These are phyloP conservation scores for Blumeria hordei DNA, from an alignment of 2,329 filamentous ascomycete genomes.

Conservation along the genomic window DNA sequence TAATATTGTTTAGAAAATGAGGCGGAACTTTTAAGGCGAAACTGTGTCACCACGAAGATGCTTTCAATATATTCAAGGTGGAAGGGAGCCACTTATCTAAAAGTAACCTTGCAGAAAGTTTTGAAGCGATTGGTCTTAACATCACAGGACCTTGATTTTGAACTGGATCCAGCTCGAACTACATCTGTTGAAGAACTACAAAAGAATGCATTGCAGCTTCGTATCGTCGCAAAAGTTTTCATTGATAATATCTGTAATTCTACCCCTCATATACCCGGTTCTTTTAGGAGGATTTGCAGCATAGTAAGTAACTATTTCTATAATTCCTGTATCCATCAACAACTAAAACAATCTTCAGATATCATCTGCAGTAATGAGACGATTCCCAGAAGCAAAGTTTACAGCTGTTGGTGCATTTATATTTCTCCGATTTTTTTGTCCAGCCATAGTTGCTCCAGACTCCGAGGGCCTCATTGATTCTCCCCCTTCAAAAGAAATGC, in stretches of 20 bases:
- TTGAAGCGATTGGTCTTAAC: constrained; percentile 40
- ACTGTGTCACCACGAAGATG: constrained; percentile 50
- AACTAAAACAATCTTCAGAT: constrained; percentile 19
- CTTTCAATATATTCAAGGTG: constrained; percentile 47
- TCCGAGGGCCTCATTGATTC: constrained; percentile 37
- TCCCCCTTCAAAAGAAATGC: constrained; percentile 42
- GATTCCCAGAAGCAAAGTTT: constrained; percentile 46
- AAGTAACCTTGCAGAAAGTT: constrained; percentile 39
- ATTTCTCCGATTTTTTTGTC: constrained; percentile 48
- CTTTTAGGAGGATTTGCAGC: constrained; percentile 42
- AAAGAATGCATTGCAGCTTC: constrained; percentile 40
- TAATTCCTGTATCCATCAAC: not conserved
- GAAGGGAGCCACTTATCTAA: constrained; percentile 41
- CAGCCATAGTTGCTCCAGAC: constrained; percentile 46
- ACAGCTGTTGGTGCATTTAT: constrained; percentile 49
- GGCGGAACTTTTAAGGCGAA: constrained; percentile 39
- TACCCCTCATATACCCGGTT: constrained; percentile 31
- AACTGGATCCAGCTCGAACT: constrained; percentile 39
- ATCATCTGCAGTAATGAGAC: constrained; percentile 33
- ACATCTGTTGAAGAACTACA: constrained; percentile 35
- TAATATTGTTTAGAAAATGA: constrained; percentile 28
- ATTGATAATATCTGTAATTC: constrained; percentile 47
- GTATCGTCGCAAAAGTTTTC: constrained; percentile 44
- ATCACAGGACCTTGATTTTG: constrained; percentile 41
- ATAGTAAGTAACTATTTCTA: constrained; percentile 24